Base-by-base conservation (phyloP, 192 early-diverging fungal genomes). In the Coemansia sp. region DNA sequence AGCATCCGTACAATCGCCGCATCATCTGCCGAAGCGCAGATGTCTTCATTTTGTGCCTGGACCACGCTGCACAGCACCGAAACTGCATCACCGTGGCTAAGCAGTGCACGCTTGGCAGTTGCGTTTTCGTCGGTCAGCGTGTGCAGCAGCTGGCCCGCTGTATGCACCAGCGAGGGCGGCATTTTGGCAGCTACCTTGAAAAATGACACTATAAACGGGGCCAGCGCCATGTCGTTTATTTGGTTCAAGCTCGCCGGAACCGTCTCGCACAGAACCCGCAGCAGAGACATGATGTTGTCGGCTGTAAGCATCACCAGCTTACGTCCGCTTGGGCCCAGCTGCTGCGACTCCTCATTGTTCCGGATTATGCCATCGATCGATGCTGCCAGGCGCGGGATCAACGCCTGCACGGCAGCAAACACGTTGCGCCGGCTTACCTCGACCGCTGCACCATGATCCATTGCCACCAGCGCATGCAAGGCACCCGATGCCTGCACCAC, bases 121-220 rank as follows among this genome's bases (percentile, higher is more conserved):
- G 66, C 54, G 57, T 92, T 91, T 14, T 88, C 88, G 46, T 93
- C 91, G 0, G 90, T 89, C 39, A 96, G 71, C 3, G 90, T 90
- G 59, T 89, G 85, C 11, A 96, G 74, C 39, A 86, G 90, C 74
- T 93, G 91, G 7, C 80, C 90, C 23, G 79, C 73, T 2, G 61
- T 66, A 48, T 71, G 63, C 51, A 81, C 56, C 47, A 71, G 57
- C 14, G 73, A 69, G 11, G 58, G 26, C 2, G 69, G 69, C 23
- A 73, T 58, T 49, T 51, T 75, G 37, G 54, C 66, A 32, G 54
- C 44, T 15, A 72, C 79, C 51, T 64, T 66, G 41, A 92, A 76
- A 50, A 90, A 92, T 11, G 86, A 83, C 21, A 90, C 75, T 11
- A 93, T 64, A 59, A 89, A 86, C 0, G 79, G 80, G 10, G 82